phyloP scores from a whole-genome alignment of 257 asterid genomes.

The Henckelia pumila region DNA sequence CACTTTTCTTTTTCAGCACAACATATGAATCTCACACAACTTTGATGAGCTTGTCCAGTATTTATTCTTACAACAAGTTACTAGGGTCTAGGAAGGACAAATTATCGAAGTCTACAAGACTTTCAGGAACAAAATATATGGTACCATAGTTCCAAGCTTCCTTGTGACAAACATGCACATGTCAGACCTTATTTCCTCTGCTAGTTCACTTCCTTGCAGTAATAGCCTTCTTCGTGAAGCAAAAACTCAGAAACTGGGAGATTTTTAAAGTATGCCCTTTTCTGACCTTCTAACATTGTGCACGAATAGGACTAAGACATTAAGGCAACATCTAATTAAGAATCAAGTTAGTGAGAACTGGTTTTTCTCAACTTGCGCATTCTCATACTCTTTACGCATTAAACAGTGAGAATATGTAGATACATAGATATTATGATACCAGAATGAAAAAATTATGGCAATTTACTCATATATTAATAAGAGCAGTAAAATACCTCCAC shows the following conservation, averaged over 20 bases:
- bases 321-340: neutral
- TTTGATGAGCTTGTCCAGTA: neutral
- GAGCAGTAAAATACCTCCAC: slow-evolving; percentile 40
- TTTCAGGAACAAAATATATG: too few species aligned
- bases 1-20: neutral
- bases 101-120: too few species aligned
- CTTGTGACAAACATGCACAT: too few species aligned
- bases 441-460: neutral
- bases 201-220: neutral
- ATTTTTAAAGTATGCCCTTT: too few species aligned
- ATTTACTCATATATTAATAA: neutral
- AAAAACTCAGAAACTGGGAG: neutral
- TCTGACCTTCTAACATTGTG: neutral
- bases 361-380: neutral
- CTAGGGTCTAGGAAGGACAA: neutral
- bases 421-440: neutral
- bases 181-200: neutral
- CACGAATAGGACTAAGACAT: neutral
- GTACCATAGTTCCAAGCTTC: too few species aligned
- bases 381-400: neutral
- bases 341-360: neutral
- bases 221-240: neutral
- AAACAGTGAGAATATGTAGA: neutral
- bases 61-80: neutral
- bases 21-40: neutral